Conservation (phyloP, 1,284 basidiomycete genomes). For the Apiotrichum sp. region DNA sequence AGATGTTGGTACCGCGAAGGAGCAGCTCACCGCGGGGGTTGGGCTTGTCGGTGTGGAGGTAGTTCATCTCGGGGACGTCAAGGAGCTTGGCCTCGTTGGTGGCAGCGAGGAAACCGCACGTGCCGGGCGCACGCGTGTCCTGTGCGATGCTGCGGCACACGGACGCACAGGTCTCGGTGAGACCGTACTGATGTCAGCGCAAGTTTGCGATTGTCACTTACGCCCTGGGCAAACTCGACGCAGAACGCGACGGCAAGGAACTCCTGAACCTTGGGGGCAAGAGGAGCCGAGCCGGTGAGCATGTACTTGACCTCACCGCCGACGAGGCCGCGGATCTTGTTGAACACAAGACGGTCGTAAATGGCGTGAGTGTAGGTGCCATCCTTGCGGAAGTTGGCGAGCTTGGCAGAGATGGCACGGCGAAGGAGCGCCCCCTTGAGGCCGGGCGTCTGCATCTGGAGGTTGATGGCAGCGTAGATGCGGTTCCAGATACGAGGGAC, state of each 20-base stretch:
- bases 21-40: conserved; percentile 87
- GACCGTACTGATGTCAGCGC: conserved; percentile 7
- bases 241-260: conserved; percentile 44
- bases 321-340: conserved; percentile 39
- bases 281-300: conserved; percentile 43
- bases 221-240: conserved; percentile 44
- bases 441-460: conserved; percentile 70
- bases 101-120: conserved; percentile 69
- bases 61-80: conserved; percentile 82
- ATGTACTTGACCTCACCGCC: conserved; percentile 43
- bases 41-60: conserved; percentile 81
- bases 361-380: conserved; percentile 73
- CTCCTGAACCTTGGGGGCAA: conserved; percentile 43
- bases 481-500: conserved; percentile 56
- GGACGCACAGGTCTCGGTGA: conserved; percentile 20
- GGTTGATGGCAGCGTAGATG: conserved; percentile 63
- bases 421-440: conserved; percentile 74
- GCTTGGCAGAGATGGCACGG: conserved; percentile 71
- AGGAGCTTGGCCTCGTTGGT: conserved; percentile 75
- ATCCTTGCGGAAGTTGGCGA: conserved; percentile 60
- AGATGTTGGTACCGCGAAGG: conserved; percentile 62
- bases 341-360: conserved; percentile 87
- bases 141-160: conserved; percentile 23
- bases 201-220: conserved; percentile 14
- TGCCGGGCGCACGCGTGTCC: conserved; percentile 63